Evolutionary conservation across 1,139 yeast species (phyloP).

Genomic region (Kodamaea plutei): DNA sequence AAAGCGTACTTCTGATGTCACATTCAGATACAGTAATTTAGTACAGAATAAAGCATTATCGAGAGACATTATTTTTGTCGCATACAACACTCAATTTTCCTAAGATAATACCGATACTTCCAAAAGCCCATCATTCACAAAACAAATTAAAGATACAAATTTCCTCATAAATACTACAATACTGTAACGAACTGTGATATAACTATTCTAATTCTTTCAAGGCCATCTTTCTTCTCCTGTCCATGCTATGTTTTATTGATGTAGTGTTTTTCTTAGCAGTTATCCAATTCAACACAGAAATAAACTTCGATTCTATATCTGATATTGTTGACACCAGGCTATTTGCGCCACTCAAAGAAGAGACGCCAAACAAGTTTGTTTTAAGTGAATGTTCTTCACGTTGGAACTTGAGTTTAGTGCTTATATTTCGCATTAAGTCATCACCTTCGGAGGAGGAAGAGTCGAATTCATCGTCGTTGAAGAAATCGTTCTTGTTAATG

Average conservation of each 20-base stretch:
- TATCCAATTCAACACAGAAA: conserved; percentile 27
- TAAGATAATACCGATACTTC: too few species aligned
- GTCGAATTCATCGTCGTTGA: conserved; percentile 21
- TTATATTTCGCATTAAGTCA: conserved; percentile 6
- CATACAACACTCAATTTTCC: too few species aligned
- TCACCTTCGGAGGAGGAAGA: conserved; percentile 19
- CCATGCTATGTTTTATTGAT: conserved; percentile 28
- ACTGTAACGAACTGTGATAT: too few species aligned
- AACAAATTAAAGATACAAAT: too few species aligned
- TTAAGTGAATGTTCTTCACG: conserved; percentile 27
- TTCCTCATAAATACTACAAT: too few species aligned
- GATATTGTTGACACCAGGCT: conserved; percentile 29
- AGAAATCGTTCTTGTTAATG: conserved; percentile 26
- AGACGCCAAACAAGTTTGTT: conserved; percentile 36
- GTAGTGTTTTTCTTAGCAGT: conserved; percentile 11
- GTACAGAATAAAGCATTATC: too few species aligned
- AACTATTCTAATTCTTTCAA: conserved; percentile 37
- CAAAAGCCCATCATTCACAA: too few species aligned
- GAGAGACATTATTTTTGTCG: too few species aligned
- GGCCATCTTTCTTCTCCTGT: conserved; percentile 40
- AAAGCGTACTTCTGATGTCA: too few species aligned
- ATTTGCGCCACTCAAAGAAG: conserved; percentile 39
- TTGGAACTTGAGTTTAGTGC: conserved; percentile 18
- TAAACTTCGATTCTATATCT: conserved; percentile 19
- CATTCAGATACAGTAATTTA: too few species aligned